Conservation (phyloP, 2,329 filamentous ascomycete species). For the Talaromyces sp. region DNA sequence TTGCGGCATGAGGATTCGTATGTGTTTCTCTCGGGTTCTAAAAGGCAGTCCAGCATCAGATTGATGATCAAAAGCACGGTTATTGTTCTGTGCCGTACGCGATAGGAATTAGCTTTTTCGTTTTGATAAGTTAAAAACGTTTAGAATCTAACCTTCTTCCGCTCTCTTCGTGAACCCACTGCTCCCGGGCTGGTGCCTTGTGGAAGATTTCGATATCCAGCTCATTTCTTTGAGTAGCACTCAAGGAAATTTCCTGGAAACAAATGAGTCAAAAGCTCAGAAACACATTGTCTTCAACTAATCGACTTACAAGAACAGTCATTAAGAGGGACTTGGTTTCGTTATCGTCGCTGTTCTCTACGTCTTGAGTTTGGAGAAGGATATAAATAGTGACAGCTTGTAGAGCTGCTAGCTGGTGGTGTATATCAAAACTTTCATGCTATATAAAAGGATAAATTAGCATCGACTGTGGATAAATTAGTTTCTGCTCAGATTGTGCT, state of each 20-base stretch:
- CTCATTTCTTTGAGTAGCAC: not conserved
- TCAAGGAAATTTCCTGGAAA: not conserved
- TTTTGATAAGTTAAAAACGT: not conserved
- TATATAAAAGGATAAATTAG: not conserved
- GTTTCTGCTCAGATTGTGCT: not conserved
- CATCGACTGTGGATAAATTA: not conserved
- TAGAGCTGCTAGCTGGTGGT: constrained; percentile 5
- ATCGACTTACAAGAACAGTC: not conserved
- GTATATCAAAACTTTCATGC: constrained; percentile 5
- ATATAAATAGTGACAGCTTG: constrained; percentile 8
- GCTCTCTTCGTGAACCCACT: constrained; percentile 10
- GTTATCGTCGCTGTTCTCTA: constrained; percentile 3
- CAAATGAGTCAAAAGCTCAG: not conserved
- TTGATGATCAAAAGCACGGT: constrained; percentile 5
- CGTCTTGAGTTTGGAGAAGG: constrained; percentile 6
- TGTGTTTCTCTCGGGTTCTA: not conserved
- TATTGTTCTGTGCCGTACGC: constrained; percentile 2
- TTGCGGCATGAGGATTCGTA: not conserved
- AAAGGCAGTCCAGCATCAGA: constrained; percentile 6
- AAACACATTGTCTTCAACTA: not conserved
- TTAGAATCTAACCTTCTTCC: constrained; percentile 1
- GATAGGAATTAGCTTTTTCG: not conserved
- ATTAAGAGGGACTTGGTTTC: not conserved
- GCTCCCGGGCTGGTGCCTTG: not conserved
- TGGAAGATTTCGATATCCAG: not conserved